Base-by-base conservation (phyloP, 2,329 filamentous ascomycete species). In the Graphium sp. region DNA sequence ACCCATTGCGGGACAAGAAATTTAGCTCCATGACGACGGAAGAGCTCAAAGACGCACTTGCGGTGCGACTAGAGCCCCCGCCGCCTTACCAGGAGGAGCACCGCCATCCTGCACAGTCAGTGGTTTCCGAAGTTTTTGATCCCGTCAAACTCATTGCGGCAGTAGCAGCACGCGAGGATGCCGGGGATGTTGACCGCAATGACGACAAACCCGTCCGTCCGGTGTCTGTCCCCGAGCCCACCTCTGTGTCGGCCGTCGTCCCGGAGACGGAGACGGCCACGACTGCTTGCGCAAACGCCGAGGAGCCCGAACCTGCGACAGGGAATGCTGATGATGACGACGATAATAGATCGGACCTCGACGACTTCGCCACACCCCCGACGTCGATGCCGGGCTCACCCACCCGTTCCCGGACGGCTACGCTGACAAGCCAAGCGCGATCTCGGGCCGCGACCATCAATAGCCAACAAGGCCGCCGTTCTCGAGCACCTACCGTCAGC, bases 1-100 rank as follows among this genome's bases (percentile, higher is more conserved):
- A 98, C 42, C 89, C 89, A 1, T 56, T 98, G 10, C 66, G 80
- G 10, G 84, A 94, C 46, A 84, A 79, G 46, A 93, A 84, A 46
- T 83, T 89, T 39, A 59, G 85, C 10, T 77, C 70, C 1, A 80
- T 91, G 54, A 66, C 66, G 14, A 84, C 80, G 0, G 78, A 83
- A 10, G 79, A 89, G 30, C 57, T 95, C 35, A 93, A 92, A 50
- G 66, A 68, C 23, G 70, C 74, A 24, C 54, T 94, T 24, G 64
- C 67, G 13, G 63, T 63, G 20, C 68, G 81, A 16, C 54, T 85
- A 35, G 66, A 73, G 45, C 68, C 79, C 13, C 45, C 64, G 33
- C 51, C 55, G 2, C 47, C 53, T 0, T 55, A 55, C 24, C 41
- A 50, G 19, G 52, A 58, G 14, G 39, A 45, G 1, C 25, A 28